Base-by-base conservation (phyloP, 495 filamentous ascomycete species). In the Daldinia childiae region DNA sequence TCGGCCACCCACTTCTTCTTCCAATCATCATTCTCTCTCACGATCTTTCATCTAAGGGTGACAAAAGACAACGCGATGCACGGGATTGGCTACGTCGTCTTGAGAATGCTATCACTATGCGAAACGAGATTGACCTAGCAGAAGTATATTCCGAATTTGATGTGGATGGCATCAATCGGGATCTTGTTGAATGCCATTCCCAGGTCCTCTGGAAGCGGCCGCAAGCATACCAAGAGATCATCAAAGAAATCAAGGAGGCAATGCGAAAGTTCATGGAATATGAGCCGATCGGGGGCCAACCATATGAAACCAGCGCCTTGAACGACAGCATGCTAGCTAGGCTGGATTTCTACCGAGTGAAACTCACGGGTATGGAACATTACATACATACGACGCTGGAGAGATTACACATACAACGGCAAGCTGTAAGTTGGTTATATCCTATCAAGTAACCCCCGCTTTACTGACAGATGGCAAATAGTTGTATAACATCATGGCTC, bases 181-280 rank as follows among this genome's bases (percentile, higher is more conserved):
- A 88, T 64, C 74, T 88, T 17, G 86, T 88, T 27, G 86, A 88
- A 67, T 88, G 86, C 64, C 85, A 88, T 65, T 80, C 78, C 7
- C 86, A 85, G 66, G 85, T 87, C 2, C 77, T 88, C 27, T 88
- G 86, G 86, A 87, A 87, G 63, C 78, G 86, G 30, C 86, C 86
- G 9, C 85, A 86, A 66, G 86, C 86, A 12, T 88, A 87, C 48
- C 76, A 84, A 65, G 82, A 87, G 78, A 85, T 87, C 62, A 66
- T 87, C 45, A 73, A 73, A 7, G 78, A 78, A 43, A 80, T 88
- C 43, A 70, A 79, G 63, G 64, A 66, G 19, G 75, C 80, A 43
- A 84, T 87, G 82, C 70, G 69, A 0, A 70, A 72, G 11, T 87
- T 88, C 64, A 78, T 75, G 69, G 41, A 58, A 3, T 58, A 48